These are phyloP conservation scores for Pseudogymnoascus sp. DNA, from an alignment of 2,329 filamentous ascomycete genomes.

Conservation along the genomic window DNA sequence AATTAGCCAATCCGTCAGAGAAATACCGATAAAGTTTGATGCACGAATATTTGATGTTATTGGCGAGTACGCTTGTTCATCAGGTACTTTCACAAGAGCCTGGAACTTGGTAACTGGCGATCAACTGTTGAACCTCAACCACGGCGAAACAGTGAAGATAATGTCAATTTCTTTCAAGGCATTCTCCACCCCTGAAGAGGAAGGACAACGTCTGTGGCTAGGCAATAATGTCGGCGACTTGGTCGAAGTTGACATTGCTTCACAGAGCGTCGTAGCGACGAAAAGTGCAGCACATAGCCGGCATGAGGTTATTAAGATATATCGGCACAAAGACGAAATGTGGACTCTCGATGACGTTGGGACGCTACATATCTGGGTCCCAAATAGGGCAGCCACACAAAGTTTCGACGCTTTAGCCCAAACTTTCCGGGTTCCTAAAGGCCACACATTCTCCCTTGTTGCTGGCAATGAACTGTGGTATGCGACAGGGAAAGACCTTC, in stretches of 20 bases:
- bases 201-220: conserved; percentile 79
- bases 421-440: conserved; percentile 69
- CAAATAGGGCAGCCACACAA: conserved; percentile 64
- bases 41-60: conserved; percentile 77
- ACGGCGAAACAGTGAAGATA: conserved; percentile 78
- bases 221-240: conserved; percentile 85
- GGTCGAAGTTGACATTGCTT: conserved; percentile 76
- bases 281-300: conserved; percentile 69
- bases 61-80: conserved; percentile 79
- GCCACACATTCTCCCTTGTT: conserved; percentile 82
- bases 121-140: conserved; percentile 69
- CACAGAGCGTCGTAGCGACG: conserved; percentile 61
- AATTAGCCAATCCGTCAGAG: conserved; percentile 33
- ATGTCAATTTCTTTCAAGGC: conserved; percentile 83
- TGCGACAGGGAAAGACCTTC: conserved; percentile 77
- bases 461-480: conserved; percentile 84
- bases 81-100: conserved; percentile 76
- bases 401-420: conserved; percentile 66
- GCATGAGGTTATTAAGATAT: conserved; percentile 75
- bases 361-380: conserved; percentile 78
- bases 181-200: conserved; percentile 65
- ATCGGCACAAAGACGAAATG: conserved; percentile 78
- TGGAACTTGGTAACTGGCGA: conserved; percentile 84
- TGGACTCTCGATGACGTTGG: conserved; percentile 93
- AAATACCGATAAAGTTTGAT: conserved; percentile 81